Evolutionary conservation across 2,329 filamentous ascomycete species (phyloP).

Genomic region (Penicillium griseofulvum): DNA sequence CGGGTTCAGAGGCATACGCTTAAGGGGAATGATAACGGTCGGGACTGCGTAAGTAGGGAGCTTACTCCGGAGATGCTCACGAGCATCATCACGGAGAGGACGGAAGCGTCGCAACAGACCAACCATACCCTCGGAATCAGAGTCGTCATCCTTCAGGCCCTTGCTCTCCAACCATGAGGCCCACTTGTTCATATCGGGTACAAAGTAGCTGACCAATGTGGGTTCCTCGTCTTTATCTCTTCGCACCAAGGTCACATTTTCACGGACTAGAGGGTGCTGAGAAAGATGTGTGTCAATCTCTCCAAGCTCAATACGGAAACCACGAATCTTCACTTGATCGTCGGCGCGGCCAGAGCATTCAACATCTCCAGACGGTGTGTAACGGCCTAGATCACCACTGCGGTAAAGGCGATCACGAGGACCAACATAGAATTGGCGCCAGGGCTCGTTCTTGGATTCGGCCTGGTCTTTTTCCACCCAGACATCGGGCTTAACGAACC

Average conservation of each 20-base stretch:
- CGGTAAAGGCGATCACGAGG: constrained; percentile 83
- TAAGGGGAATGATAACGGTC: constrained; percentile 68
- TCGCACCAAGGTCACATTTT: constrained; percentile 81
- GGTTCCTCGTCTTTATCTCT: constrained; percentile 82
- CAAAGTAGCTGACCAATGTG: constrained; percentile 83
- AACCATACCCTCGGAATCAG: constrained; percentile 50
- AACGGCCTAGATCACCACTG: constrained; percentile 81
- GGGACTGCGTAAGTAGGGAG: constrained; percentile 75
- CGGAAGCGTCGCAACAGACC: constrained; percentile 61
- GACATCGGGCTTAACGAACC: constrained; percentile 73
- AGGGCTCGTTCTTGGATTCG: constrained; percentile 61
- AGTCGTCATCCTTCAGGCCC: constrained; percentile 51
- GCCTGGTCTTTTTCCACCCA: constrained; percentile 66
- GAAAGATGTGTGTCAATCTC: constrained; percentile 87
- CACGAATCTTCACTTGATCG: constrained; percentile 91
- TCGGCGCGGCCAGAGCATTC: constrained; percentile 79
- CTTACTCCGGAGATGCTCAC: constrained; percentile 68
- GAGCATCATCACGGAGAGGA: constrained; percentile 57
- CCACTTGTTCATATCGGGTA: constrained; percentile 78
- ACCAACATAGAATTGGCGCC: constrained; percentile 75
- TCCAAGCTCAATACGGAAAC: constrained; percentile 90
- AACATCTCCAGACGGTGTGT: constrained; percentile 67
- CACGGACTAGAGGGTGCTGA: constrained; percentile 70
- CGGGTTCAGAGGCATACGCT: constrained; percentile 75
- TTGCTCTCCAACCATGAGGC: constrained; percentile 61